Percentiles rank a stretch among this genome's conserved stretches.
These are phyloP conservation scores for Populus ilicifolia DNA, from an alignment of 345 rosid species.

Conservation along the genomic window DNA sequence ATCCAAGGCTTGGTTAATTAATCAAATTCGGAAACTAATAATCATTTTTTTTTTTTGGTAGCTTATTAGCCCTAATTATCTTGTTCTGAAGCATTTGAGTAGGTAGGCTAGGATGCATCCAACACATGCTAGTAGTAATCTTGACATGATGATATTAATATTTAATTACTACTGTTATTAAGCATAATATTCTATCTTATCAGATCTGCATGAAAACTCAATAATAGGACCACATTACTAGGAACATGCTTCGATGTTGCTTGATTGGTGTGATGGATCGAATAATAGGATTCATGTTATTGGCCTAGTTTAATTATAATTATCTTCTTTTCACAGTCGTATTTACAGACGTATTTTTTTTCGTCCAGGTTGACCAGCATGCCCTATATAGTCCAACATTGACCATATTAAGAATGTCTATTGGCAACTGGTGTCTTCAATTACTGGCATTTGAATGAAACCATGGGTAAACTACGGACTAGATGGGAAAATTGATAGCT, in stretches of 20 bases:
- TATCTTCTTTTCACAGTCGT: neutral
- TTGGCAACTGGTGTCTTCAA: neutral
- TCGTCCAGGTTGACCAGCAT: neutral
- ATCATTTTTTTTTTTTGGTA: neutral
- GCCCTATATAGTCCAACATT: neutral
- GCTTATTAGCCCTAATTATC: neutral
- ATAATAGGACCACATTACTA: conserved; percentile 8
- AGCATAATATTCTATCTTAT: neutral
- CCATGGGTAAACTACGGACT: neutral
- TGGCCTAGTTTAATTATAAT: conserved; percentile 9
- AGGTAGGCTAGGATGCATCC: conserved; percentile 36
- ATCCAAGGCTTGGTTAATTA: neutral
- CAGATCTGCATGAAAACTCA: conserved; percentile 40
- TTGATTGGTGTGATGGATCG: conserved; percentile 4
- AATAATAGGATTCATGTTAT: conserved; percentile 41
- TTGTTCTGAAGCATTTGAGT: conserved; percentile 22
- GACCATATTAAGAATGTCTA: conserved; percentile 1
- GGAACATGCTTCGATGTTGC: conserved; percentile 17
- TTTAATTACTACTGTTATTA: neutral
- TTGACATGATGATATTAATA: conserved; percentile 3
- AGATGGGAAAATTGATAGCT: neutral
- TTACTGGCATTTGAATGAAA: neutral
- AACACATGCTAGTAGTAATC: conserved; percentile 28
- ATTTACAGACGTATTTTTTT: neutral
- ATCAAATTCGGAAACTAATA: neutral